Base-by-base conservation (phyloP, 495 filamentous ascomycete genomes). In the Wilcoxina mikolae region DNA sequence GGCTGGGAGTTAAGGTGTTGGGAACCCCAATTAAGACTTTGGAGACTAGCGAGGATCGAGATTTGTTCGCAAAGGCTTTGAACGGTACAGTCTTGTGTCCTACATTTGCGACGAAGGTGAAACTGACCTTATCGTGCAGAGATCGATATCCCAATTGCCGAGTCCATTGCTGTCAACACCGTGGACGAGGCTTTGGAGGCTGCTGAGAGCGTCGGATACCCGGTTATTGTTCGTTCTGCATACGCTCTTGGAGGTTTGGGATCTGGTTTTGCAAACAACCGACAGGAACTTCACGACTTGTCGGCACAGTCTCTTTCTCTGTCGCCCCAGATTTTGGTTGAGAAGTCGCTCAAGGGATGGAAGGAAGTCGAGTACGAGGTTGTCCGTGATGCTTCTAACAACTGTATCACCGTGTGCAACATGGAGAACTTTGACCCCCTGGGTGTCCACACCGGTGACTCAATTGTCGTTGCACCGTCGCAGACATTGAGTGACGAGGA, bases 301-400 rank as follows among this genome's bases (percentile, higher is more conserved):
- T 85, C 90, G 54, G 87, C 91, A 45, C 78, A 86, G 52, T 98
- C 90, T 26, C 77, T 98, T 48, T 91, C 89, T 38, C 79, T 98
- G n/a, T 85, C 91, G 22, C 87, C 90, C 43, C 90, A 98, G 68
- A 95, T 98, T 59, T 70, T 98, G 58, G 89, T 98, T 41, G 90
- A 98, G 75, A 98, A 98, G 73, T 95, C 89, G n/a, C 80, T 98
- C 47, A 95, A 95, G 72, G 90, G 90, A 62, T 98, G 90, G 90
- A 96, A 96, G 71, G 90, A 96, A 70, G 84, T 94, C 52, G 90
- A 96, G 68, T 96, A 96, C 66, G 90, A 96, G 68, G 90, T 96
- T 29, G 90, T 96, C 33, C 81, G 90, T 54, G 90, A 96, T 69
- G 84, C 83, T 43, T 76, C 80, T 60, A 91, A 95, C 75, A 96